Conservation (phyloP, 306 rosid genomes). For the Sesbania bispinosa region DNA sequence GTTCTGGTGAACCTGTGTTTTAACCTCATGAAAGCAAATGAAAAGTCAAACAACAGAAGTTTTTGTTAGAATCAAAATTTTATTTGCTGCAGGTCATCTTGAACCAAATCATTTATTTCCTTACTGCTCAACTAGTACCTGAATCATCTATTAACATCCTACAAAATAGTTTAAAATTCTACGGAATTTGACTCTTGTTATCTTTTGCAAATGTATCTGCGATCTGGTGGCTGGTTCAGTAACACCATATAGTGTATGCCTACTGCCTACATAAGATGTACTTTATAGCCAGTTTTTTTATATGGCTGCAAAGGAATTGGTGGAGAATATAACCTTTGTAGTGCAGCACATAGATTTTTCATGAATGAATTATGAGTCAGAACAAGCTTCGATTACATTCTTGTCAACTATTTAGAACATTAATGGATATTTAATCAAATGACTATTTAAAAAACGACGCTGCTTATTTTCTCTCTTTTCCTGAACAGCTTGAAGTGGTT, state of each 20-base stretch:
- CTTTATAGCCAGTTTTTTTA: too few species aligned
- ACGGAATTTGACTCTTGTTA: too few species aligned
- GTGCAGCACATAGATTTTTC: too few species aligned
- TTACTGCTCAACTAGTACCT: background rate
- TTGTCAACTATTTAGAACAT: background rate
- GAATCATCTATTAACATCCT: constrained; percentile 1
- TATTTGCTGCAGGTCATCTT: background rate
- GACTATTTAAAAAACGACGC: background rate
- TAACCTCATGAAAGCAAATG: background rate
- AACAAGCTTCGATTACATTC: background rate
- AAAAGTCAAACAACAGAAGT: background rate
- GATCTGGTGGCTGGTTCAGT: too few species aligned
- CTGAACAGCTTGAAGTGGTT: constrained; percentile 82
- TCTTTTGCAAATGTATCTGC: too few species aligned
- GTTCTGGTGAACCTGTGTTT: background rate
- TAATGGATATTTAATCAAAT: background rate
- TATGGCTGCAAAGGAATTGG: too few species aligned
- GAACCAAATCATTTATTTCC: background rate
- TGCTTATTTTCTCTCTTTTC: constrained; percentile 8
- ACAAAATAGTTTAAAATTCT: background rate
- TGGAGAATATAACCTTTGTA: too few species aligned
- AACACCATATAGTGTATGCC: too few species aligned
- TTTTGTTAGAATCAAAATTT: background rate
- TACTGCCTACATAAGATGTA: too few species aligned
- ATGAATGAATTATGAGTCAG: too few species aligned